Evolutionary conservation across 1,139 yeast genomes (phyloP), one percentile per base, ranked within the genome.

Genomic region (Lodderomyces elongisporus): DNA sequence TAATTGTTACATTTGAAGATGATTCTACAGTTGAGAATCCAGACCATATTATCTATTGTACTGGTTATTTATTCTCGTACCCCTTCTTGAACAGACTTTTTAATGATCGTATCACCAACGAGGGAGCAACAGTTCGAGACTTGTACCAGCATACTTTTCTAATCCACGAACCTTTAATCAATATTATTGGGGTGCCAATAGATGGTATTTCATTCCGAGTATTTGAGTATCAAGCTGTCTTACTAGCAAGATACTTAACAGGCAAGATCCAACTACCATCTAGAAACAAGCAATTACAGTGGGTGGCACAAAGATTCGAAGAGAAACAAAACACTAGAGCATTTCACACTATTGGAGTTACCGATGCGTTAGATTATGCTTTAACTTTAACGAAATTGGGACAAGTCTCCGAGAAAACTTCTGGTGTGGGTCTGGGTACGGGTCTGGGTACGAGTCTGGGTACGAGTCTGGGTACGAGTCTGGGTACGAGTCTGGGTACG

Each of bases 21-120:
- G 65, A 54, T 4, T 34, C 57, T 1, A 44, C 40, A 17, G 40
- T 60, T 2, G 17, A 26, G 2, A 49, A 56, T 30, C 66, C 66
- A 7, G 71, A 66, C 40, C 45, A 52, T 35, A 48, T 68, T 8
- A 51, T 66, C 6, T 69, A 66, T 43, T 70, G 67, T 3, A 69
- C 75, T 0, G 75, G 75, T 0, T 69, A 64, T 46, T 58, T 58
- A 32, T 65, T 55, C 40, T 64, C 70, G 17, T 66, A 54, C 40
- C 74, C 75, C 4, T 68, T 61, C 37, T 49, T 69, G 35, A 51
- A 53, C 28, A 41, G 61, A 4, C 42, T 59, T 17, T 35, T 50
- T 43, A 42, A 54, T 48, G 15, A 47, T 18, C 42, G 43, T 9
- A 42, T 59, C 21, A 52, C 60, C 4, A 33, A 41, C 9, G 47